Evolutionary conservation across 164 flowering plant genomes (phyloP).

Genomic region (Magnolia sinica): DNA sequence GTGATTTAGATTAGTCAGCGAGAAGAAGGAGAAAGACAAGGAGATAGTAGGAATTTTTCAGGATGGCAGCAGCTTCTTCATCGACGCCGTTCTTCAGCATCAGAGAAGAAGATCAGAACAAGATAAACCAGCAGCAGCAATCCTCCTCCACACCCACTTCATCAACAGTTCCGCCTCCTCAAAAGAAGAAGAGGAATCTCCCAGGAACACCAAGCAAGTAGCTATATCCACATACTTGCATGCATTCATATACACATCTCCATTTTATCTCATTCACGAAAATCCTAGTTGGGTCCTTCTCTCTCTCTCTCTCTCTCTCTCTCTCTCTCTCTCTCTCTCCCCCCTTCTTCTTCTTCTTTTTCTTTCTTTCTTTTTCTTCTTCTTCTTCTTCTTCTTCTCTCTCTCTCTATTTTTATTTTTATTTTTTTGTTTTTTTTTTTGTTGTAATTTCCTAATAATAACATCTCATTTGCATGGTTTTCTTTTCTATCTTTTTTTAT

Average conservation of each 20-base stretch:
- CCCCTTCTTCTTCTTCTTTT: too few species aligned
- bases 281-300: conserved; percentile 2
- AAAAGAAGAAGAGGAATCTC: conserved; percentile 68
- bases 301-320: background rate
- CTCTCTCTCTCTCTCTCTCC: background rate
- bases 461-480: conserved; percentile 8
- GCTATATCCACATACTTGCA: conserved; percentile 9
- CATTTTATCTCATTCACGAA: background rate
- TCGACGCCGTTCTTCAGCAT: conserved; percentile 37
- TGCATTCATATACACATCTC: background rate
- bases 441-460: background rate
- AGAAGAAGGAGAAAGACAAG: conserved; percentile 1
- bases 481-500: background rate
- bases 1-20: conserved; percentile 12
- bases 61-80: conserved; percentile 47
- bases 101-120: conserved; percentile 51
- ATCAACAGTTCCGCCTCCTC: conserved; percentile 40
- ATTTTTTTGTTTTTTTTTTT: background rate
- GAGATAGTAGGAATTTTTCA: conserved; percentile 3
- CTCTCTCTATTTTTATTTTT: background rate
- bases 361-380: too few species aligned
- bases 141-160: conserved; percentile 36
- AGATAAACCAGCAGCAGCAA: conserved; percentile 18
- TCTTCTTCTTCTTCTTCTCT: too few species aligned
- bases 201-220: conserved; percentile 88